phyloP scores from a whole-genome alignment of 1,284 basidiomycete genomes.

The Trichosporon inkin region DNA sequence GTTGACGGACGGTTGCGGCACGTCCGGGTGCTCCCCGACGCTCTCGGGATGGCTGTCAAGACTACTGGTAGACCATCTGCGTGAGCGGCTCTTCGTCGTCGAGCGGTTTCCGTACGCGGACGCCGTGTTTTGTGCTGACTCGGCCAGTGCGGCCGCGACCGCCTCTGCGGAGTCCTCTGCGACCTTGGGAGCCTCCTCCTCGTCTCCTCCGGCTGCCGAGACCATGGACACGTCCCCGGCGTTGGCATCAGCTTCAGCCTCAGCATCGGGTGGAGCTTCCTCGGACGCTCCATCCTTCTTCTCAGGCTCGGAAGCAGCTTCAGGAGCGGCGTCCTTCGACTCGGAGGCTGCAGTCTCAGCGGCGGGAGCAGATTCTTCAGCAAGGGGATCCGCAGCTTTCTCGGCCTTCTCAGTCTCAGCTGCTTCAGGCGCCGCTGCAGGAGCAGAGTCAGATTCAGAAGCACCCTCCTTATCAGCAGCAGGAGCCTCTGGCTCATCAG shows the following conservation, averaged over 20 bases:
- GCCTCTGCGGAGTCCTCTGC: slow-evolving; percentile 25
- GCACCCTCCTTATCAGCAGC: too few relatives aligned
- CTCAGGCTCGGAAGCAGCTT: slow-evolving; percentile 57
- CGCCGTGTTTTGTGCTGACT: slow-evolving; percentile 34
- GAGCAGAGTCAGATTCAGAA: neutral
- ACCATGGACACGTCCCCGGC: slow-evolving; percentile 37
- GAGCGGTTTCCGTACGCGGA: slow-evolving; percentile 34
- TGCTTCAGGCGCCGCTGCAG: neutral
- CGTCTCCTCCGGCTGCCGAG: slow-evolving; percentile 24
- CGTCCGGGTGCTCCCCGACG: slow-evolving; percentile 11
- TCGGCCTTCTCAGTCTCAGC: neutral
- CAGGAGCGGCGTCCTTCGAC: slow-evolving; percentile 8
- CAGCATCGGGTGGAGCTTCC: slow-evolving; percentile 18
- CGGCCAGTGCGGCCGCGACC: slow-evolving; percentile 25
- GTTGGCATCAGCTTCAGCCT: slow-evolving; percentile 10
- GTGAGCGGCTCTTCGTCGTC: slow-evolving; percentile 16
- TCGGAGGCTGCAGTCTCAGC: slow-evolving; percentile 1
- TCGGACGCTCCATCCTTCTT: slow-evolving; percentile 8
- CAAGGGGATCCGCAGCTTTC: slow-evolving; percentile 13
- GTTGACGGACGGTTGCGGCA: slow-evolving; percentile 38
- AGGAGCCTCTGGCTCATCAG: neutral
- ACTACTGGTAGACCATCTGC: slow-evolving; percentile 30
- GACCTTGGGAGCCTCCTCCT: slow-evolving; percentile 8
- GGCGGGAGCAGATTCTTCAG: slow-evolving; percentile 1
- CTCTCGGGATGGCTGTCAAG: slow-evolving; percentile 24